Conservation (phyloP, 2,329 filamentous ascomycete species). For the Bertia moriformis region DNA sequence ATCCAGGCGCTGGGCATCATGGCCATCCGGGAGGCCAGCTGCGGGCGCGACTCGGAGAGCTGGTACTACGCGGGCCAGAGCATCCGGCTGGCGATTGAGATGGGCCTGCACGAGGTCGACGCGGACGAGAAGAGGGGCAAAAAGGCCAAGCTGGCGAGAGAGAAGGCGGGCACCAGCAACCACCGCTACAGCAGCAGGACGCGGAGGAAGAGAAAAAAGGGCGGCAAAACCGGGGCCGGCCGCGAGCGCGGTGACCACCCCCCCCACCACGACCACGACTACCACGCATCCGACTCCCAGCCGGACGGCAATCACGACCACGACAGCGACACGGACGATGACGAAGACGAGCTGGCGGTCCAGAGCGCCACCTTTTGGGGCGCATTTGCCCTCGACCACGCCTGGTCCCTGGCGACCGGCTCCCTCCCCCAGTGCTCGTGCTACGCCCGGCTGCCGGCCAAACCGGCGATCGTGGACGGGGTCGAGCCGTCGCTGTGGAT, state of each 20-base stretch:
- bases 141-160: too few species aligned
- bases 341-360: constrained; percentile 41
- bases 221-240: too few species aligned
- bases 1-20: constrained; percentile 65
- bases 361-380: constrained; percentile 47
- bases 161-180: too few species aligned
- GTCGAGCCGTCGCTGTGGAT: constrained; percentile 46
- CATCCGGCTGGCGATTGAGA: constrained; percentile 57
- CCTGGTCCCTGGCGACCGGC: constrained; percentile 51
- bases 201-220: too few species aligned
- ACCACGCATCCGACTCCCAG: background rate
- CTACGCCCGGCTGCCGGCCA: constrained; percentile 39
- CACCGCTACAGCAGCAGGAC: too few species aligned
- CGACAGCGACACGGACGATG: too few species aligned
- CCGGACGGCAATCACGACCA: constrained; percentile 17
- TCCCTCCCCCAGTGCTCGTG: constrained; percentile 44
- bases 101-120: constrained; percentile 49
- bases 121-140: too few species aligned
- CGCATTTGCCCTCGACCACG: constrained; percentile 47
- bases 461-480: constrained; percentile 42
- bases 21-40: constrained; percentile 61
- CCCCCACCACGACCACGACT: constrained; percentile 1
- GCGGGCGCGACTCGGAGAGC: constrained; percentile 57
- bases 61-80: constrained; percentile 62
- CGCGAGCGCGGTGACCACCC: too few species aligned